Base-by-base conservation (phyloP, 2,329 filamentous ascomycete genomes). In the Paecilomyces fulvus region DNA sequence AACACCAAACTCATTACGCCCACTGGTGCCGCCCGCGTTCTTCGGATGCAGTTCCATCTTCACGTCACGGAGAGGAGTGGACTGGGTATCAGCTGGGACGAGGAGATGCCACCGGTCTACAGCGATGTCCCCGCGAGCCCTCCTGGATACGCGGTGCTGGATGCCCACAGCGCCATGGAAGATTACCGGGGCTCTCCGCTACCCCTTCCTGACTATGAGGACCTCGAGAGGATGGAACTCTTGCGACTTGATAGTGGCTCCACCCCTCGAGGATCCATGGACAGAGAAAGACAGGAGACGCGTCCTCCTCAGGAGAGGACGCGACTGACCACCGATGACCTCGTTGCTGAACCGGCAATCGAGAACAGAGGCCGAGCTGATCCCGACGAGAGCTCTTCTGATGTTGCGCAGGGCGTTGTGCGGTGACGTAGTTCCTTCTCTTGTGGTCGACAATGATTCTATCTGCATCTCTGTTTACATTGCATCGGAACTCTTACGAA, bases 51-150 rank as follows among this genome's bases (percentile, higher is more conserved):
- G 70, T 97, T 96, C 77, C 84, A 83, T 65, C 80, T 94, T 54
- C 79, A 85, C 56, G 81, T 97, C 55, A 96, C 92, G 3, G 88
- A 95, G 75, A 83, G 89, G 58, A 83, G 83, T 20, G 92, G 92
- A 17, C 82, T 96, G 69, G 92, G 92, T 53, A 92, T 99, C 65
- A 90, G 88, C 64, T 99, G 94, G 92, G 92, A 97, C 64, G 92
- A 96, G 74, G 92, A 99, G 77, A 86, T 89, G 67, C 92, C 92
- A 11, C 92, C 92, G 0, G 83, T 95, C 63, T 99, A 99, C 74
- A 88, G 94, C 73, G 90, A 97, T 68, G 91, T 97, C 48, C 92
- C 92, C 0, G 86, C 85, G 1, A 90, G 87, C 65, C 92, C 92
- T 52, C 92, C 92, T 0, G 80, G 79, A 5, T 92, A 92, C 73